These are phyloP conservation scores for Phytophthora litchii DNA, from an alignment of 352 stramenopile species.

Conservation along the genomic window DNA sequence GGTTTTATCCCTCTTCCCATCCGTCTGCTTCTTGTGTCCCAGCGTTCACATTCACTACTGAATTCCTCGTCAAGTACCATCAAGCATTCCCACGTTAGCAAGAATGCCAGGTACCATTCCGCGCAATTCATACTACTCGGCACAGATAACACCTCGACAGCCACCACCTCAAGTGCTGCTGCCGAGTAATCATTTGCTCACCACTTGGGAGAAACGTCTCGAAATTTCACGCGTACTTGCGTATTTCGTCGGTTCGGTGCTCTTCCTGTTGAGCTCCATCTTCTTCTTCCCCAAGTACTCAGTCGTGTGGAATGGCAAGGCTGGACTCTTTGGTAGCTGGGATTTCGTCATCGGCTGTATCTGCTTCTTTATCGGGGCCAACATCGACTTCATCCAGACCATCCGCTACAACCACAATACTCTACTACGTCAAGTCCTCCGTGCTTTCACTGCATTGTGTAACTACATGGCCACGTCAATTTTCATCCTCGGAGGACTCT, in stretches of 20 bases:
- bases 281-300: conserved; percentile 75
- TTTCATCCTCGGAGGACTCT: conserved; percentile 70
- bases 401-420: conserved; percentile 53
- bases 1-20: conserved; percentile 9
- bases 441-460: conserved; percentile 57
- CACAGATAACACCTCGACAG: background rate
- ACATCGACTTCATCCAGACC: conserved; percentile 68
- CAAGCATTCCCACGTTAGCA: background rate
- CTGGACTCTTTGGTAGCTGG: conserved; percentile 59
- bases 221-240: background rate
- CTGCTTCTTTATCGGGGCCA: conserved; percentile 58
- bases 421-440: conserved; percentile 42
- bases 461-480: conserved; percentile 66
- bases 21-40: conserved; percentile 7
- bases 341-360: conserved; percentile 68
- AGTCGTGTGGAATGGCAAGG: conserved; percentile 58
- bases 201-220: background rate
- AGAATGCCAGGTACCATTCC: conserved; percentile 7
- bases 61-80: conserved; percentile 1
- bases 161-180: conserved; percentile 1
- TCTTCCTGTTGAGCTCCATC: conserved; percentile 73
- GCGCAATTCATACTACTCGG: conserved; percentile 9
- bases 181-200: conserved; percentile 1
- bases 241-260: background rate
- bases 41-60: conserved; percentile 11